Evolutionary conservation across 2,329 filamentous ascomycete species (phyloP).

Genomic region (Verticillium albo-atrum): DNA sequence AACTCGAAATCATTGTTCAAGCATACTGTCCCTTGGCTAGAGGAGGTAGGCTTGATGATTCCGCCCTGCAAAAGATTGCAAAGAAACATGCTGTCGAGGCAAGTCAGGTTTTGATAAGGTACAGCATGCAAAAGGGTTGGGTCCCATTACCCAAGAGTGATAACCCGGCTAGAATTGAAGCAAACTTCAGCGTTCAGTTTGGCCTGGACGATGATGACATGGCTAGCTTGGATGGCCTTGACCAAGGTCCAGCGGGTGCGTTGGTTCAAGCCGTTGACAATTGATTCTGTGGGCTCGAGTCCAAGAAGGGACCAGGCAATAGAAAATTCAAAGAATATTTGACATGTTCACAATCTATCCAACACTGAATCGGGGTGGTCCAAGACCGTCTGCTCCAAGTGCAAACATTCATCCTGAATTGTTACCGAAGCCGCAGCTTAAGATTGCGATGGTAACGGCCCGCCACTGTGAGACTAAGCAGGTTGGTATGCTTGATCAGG

Average conservation of each 20-base stretch:
- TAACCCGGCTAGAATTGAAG: constrained; percentile 50
- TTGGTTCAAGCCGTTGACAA: not conserved
- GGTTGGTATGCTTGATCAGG: too few species aligned
- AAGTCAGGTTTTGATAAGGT: constrained; percentile 65
- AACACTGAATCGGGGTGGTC: too few species aligned
- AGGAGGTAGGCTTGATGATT: constrained; percentile 40
- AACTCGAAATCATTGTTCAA: constrained; percentile 60
- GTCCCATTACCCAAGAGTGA: constrained; percentile 67
- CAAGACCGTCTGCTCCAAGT: too few species aligned
- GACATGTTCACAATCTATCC: too few species aligned
- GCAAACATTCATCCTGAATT: too few species aligned
- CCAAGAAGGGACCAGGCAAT: too few species aligned
- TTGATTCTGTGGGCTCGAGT: not conserved
- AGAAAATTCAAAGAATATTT: too few species aligned
- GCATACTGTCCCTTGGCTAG: constrained; percentile 34
- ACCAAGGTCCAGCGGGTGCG: constrained; percentile 2
- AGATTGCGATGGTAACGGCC: too few species aligned
- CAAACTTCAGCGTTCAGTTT: constrained; percentile 58
- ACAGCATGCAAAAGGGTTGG: constrained; percentile 66
- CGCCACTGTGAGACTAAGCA: too few species aligned
- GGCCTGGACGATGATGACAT: constrained; percentile 54
- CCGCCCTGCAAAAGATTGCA: constrained; percentile 49
- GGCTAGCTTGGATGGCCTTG: constrained; percentile 23
- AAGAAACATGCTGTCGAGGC: constrained; percentile 55
- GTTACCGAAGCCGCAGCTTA: too few species aligned